phyloP scores from a whole-genome alignment of 768 basidiomycete genomes.

The Hypholoma fasciculare region DNA sequence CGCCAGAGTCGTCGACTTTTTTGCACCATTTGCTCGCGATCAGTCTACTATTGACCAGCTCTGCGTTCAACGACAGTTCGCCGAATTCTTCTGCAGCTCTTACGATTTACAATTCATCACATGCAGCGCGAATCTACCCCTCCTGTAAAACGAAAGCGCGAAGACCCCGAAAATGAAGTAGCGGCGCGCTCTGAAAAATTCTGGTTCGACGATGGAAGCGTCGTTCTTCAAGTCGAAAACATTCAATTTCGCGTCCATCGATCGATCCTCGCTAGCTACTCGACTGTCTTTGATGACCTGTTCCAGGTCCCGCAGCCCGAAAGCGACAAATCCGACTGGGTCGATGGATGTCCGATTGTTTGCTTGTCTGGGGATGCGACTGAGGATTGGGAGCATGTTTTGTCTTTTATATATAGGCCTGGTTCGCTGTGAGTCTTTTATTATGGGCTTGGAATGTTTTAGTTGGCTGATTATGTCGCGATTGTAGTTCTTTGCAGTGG shows the following conservation, averaged over 20 bases:
- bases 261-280: constrained; percentile 6
- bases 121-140: no score
- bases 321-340: not conserved
- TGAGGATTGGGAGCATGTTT: not conserved
- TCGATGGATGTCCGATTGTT: constrained; percentile 1
- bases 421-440: not conserved
- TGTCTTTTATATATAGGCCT: not conserved
- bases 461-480: no score
- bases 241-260: constrained; percentile 11
- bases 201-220: constrained; percentile 16
- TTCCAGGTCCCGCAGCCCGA: not conserved
- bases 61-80: no score
- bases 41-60: no score
- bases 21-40: not conserved
- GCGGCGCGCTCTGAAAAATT: not conserved
- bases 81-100: no score
- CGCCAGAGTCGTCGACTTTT: not conserved
- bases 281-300: constrained; percentile 2
- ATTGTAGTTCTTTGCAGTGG: no score
- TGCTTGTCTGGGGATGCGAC: not conserved
- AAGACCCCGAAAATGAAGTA: not conserved
- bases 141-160: not conserved
- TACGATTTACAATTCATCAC: no score
- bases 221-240: constrained; percentile 10
- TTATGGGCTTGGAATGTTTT: not conserved